Percentiles rank a stretch among this genome's conserved stretches.
phyloP scores from a whole-genome alignment of 352 stramenopile species.

The Phytophthora parvispora region DNA sequence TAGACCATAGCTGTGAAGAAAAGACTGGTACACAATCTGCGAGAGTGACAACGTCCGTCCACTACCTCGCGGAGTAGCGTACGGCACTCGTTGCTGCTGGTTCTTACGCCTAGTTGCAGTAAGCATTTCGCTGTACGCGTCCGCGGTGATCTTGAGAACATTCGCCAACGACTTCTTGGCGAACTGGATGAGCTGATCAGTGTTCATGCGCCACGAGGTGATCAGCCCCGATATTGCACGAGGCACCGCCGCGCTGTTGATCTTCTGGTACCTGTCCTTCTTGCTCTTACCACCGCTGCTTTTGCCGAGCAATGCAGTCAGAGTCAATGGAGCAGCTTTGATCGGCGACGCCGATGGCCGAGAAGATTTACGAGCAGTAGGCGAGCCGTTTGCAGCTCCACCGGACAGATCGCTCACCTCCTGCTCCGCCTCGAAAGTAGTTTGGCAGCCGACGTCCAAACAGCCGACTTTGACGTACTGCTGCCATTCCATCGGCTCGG shows the following conservation, averaged over 20 bases:
- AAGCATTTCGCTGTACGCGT: slow-evolving; percentile 82
- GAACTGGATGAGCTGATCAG: slow-evolving; percentile 83
- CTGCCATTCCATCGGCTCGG: slow-evolving; percentile 76
- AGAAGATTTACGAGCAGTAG: slow-evolving; percentile 1
- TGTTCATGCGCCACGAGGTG: slow-evolving; percentile 88
- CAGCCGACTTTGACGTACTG: slow-evolving; percentile 60
- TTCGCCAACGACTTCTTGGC: slow-evolving; percentile 76
- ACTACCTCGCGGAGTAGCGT: slow-evolving; percentile 29
- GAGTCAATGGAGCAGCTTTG: slow-evolving; percentile 52
- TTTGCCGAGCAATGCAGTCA: slow-evolving; percentile 62
- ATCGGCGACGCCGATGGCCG: slow-evolving; percentile 14
- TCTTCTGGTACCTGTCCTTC: slow-evolving; percentile 81
- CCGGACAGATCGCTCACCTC: slow-evolving; percentile 4
- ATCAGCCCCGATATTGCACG: slow-evolving; percentile 69
- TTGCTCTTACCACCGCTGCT: slow-evolving; percentile 21
- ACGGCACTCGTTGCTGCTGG: slow-evolving; percentile 30
- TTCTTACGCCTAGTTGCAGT: slow-evolving; percentile 63
- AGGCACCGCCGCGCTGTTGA: slow-evolving; percentile 77
- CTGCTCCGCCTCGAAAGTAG: slow-evolving; percentile 34
- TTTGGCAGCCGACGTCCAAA: slow-evolving; percentile 65
- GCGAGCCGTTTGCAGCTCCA: not conserved
- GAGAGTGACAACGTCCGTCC: slow-evolving; percentile 59
- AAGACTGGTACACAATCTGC: slow-evolving; percentile 86
- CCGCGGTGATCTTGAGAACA: slow-evolving; percentile 75
- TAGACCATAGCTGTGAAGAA: slow-evolving; percentile 84